Evolutionary conservation across 1,284 basidiomycete genomes (phyloP), one percentile per base, ranked within the genome.

Genomic region (Afroboletus lepidellus): DNA sequence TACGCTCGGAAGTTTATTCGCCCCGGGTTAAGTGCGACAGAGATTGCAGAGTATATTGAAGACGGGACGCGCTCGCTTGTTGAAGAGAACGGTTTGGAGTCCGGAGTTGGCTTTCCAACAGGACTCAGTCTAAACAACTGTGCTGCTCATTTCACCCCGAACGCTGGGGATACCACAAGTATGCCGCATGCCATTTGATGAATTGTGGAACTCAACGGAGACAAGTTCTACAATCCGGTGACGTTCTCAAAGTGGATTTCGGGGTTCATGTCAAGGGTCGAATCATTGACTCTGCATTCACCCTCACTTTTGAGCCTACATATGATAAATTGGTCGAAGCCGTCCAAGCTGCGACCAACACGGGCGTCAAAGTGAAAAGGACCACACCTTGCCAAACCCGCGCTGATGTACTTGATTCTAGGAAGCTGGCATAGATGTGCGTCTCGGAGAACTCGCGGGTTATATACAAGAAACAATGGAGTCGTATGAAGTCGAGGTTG

Each of bases 401-500:
- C 12, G n/a, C 50, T 53, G 25, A 57, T 13, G 45, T 20, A 8
- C 48, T 48, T 55, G n/a, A 24, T 55, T 51, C 47, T 58, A 94
- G 93, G 94, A 94, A 80, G 91, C 96, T 8, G 97, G 97, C 4
- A 98, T 99, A 62, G 97, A 99, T 65, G 92, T 92, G 1, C 84
- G 95, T 41, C 78, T 99, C 43, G 94, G 94, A 55, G 96, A 99
- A 67, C 81, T 99, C 34, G 97, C 88, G 8, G 94, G 85, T 0
- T 81, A 83, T 36, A 95, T 99, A 55, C 96, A 99, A 70, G 97
- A 99, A 72, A 95, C 94, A 3, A 99, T 99, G 97, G 95, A 98
- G 69, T 94, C 91, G 5, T 98, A 98, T 68, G 97, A 99, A 70
- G 94, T 99, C 18, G 93, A 95, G 65, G 84, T 94, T 20, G 79